Evolutionary conservation across 805 yeast species (phyloP), one percentile per base, ranked within the genome.

Genomic region (Yarrowia keelungensis): DNA sequence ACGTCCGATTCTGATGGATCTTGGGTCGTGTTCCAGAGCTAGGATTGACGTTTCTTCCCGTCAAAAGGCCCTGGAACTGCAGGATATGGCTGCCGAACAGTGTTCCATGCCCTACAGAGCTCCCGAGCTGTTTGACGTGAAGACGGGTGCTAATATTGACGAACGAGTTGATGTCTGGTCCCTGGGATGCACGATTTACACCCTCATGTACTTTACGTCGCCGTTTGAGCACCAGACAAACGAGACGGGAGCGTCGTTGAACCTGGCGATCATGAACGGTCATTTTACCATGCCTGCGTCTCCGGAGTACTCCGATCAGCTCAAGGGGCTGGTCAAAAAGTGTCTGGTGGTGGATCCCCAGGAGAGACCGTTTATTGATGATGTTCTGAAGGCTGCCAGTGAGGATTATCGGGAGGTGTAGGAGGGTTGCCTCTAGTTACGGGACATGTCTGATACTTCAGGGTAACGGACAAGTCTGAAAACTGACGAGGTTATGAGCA

Each of bases 111-210:
- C 96, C 0, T 94, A 89, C 76, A 81, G 97, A 49, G 97, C 98
- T 0, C 98, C 98, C 0, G 98, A 93, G 75, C 81, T 94, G 56
- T 79, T 93, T 69, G 94, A 92, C 74, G 89, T 92, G 46, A 86
- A 85, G 53, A 84, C 91, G 0, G 88, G 89, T 50, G 77, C 85
- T n/a, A 78, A 78, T 7, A 81, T 93, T 54, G 87, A 87, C 71
- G 97, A 91, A 74, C 84, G 85, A 70, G 87, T 90, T 4, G 98
- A 93, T 77, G 86, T 94, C 35, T 93, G 98, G 98, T 89, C 97
- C 3, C 77, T 93, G 38, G 98, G 98, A 0, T 92, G 97, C 75
- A 81, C 92, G 1, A 76, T 92, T 16, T 93, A 90, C 77, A 86
- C 92, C 0, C 79, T 91, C 72, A 82, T 94, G 77, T 93, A 90